Evolutionary conservation across 1,139 yeast species (phyloP), one percentile per base, ranked within the genome.

Genomic region (Geotrichum reessii): DNA sequence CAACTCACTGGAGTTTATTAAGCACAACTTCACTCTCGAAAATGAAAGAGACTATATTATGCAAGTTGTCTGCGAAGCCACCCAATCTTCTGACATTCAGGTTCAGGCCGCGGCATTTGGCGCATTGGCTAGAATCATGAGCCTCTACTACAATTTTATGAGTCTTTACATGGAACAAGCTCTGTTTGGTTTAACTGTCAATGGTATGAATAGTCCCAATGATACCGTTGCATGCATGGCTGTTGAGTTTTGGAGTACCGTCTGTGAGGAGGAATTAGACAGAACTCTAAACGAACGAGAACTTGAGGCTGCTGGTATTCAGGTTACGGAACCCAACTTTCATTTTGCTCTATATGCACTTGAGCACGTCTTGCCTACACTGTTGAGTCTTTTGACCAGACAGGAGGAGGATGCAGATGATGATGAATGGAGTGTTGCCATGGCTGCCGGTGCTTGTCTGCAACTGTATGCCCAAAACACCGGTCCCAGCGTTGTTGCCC

Each of bases 61-160:
- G 99, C 97, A 91, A 76, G 98, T 93, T 55, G 97, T 93, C 12
- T 93, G 99, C 75, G 99, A 93, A 74, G 97, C 98, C 22, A 92
- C 99, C 21, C 97, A 93, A 73, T 88, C 96, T 31, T 82, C 82
- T 56, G 88, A 87, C 68, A 76, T 80, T 53, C 95, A 87, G 67
- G 78, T 93, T 63, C 97, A 92, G 74, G 93, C 96, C 12, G 87
- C 96, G 54, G 97, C 98, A 0, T 93, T 90, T 74, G 99, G 97
- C 59, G 95, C 97, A 70, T 81, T 93, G 62, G 95, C 97, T 50
- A 84, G 88, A 68, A 91, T 93, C 65, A 91, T 93, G 96, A 84
- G 88, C 59, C 77, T 89, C 63, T 93, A 92, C 77, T 93, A 93
- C 74, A 79, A 83, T 53, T 87, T 82, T 75, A 93, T 93, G 99